phyloP scores from a whole-genome alignment of 75 land plant species.

The Pinus tabuliformis region DNA sequence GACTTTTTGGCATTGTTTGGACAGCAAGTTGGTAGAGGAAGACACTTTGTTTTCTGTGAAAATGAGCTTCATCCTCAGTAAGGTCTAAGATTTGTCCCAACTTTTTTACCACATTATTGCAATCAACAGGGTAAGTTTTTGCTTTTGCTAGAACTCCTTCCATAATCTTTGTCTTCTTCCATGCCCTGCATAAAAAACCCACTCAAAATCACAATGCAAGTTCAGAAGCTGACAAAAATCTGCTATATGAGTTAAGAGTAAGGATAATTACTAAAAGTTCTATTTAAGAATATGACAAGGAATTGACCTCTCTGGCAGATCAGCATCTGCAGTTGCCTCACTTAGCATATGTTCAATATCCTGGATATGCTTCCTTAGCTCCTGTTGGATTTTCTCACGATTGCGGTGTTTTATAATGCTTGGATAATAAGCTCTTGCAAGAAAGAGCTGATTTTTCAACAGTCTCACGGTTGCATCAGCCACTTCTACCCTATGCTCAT shows the following conservation, averaged over 20 bases:
- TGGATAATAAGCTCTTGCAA: constrained; percentile 85
- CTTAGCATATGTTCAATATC: constrained; percentile 69
- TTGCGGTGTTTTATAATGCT: constrained; percentile 67
- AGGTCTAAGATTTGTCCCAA: constrained; percentile 75
- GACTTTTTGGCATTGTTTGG: constrained; percentile 85
- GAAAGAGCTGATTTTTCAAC: constrained; percentile 85
- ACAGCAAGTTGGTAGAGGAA: constrained; percentile 83
- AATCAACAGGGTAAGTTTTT: constrained; percentile 52
- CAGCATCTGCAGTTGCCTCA: constrained; percentile 65
- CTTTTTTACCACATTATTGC: constrained; percentile 74
- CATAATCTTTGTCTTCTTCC: constrained; percentile 57
- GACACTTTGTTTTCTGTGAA: constrained; percentile 86
- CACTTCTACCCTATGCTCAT: constrained; percentile 68
- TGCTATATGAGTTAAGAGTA: neutral
- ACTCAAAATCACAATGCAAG: neutral
- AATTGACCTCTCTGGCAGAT: constrained; percentile 64
- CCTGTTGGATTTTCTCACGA: constrained; percentile 51
- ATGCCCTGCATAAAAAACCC: constrained; percentile 43
- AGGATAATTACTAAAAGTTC: neutral
- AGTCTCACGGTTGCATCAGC: constrained; percentile 71
- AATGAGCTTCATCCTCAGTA: constrained; percentile 80
- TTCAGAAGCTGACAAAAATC: neutral
- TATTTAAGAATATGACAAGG: neutral
- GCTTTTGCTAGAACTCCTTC: constrained; percentile 57
- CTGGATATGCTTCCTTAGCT: constrained; percentile 66